Base-by-base conservation (phyloP, 768 basidiomycete genomes). In the Sistotremastrum suecicum region DNA sequence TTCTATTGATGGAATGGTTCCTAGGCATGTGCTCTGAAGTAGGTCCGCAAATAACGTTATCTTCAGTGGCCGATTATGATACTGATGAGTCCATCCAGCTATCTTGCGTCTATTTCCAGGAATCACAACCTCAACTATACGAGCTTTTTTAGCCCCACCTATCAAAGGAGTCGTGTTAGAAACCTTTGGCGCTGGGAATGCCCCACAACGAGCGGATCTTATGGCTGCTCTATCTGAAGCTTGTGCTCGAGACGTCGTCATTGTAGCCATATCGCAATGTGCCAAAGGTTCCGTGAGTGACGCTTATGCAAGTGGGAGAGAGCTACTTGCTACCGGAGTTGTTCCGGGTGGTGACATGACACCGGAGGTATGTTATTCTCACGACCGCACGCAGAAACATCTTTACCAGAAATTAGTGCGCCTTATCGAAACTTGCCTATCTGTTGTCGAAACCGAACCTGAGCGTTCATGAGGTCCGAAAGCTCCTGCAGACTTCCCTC, bases 191-290 rank as follows among this genome's bases (percentile, higher is more conserved):
- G 80, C 89, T 1, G 92, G 92, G 0, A 97, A 97, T 61, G 87
- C 89, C 7, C 90, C 92, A 0, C 81, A 88, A 54, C 73, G 85
- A 8, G 48, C 69, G 41, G 89, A 90, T 52, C 63, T 95, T 12
- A 72, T 85, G 57, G 60, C 71, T n/a, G 80, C 77, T 1, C 68
- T 95, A 47, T 78, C 77, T 51, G 79, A 83, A 46, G 89, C 91
- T 2, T 86, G 83, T 51, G 75, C 81, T 46, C 74, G 82, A 1
- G 89, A 86, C 7, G 72, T 92, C 2, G 76, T 94, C 44, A 75
- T 97, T 41, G 88, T 97, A 36, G 87, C 90, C 7, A 90, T 95
- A 42, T 80, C 88, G 0, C 92, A 97, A 56, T 95, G 92, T 57
- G 57, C 77, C 10, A 89, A 81, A 58, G 92, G 92, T 5, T 72